Evolutionary conservation across 108 stramenopile species (phyloP), one percentile per base, ranked within the genome.

Genomic region (Cyclostephanos tholiformis): DNA sequence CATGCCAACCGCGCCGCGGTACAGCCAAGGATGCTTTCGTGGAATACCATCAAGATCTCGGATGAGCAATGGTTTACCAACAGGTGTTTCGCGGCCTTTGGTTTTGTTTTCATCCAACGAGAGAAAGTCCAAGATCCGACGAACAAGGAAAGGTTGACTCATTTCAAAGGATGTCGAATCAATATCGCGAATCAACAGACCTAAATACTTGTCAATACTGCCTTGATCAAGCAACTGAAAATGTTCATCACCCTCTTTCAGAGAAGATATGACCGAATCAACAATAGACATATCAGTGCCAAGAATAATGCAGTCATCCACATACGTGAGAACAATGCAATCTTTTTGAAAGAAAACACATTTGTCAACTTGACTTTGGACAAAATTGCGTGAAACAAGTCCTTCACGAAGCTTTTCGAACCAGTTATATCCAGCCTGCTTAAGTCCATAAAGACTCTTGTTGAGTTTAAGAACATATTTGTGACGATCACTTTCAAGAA

Each of bases 1-100:
- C 69, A 71, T 83, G 22, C 82, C 82, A 14, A 83, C 60, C 9
- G n/a, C 62, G 19, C 52, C 52, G 1, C 52, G 52, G 20, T 53
- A 53, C 8, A 53, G n/a, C 52, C 52, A 53, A 7, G 19, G 7
- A 10, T 53, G 52, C 20, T 53, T 53, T 20, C 52, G 4, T 10
- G 52, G 52, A 22, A 25, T 10, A 10, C 52, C 52, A 20, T 53
- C 52, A 6, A 53, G 11, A 20, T 53, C 52, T 20, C n/a, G 52
- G 20, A 20, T 53, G 52, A 53, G 52, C 8, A 53, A 20, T 7
- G 52, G 52, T 10, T 53, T 53, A 0, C 52, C 52, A 25, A 53
- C 52, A 25, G 52, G 52, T 20, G 52, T 53, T 17, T 53, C 23
- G 6, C 52, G 6, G 1, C 52, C 52, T 20, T 25, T 53, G 19